Percentiles rank a stretch among this genome's conserved stretches.
Evolutionary conservation across 257 asterid species (phyloP).

Genomic region (Scutellaria baicalensis): DNA sequence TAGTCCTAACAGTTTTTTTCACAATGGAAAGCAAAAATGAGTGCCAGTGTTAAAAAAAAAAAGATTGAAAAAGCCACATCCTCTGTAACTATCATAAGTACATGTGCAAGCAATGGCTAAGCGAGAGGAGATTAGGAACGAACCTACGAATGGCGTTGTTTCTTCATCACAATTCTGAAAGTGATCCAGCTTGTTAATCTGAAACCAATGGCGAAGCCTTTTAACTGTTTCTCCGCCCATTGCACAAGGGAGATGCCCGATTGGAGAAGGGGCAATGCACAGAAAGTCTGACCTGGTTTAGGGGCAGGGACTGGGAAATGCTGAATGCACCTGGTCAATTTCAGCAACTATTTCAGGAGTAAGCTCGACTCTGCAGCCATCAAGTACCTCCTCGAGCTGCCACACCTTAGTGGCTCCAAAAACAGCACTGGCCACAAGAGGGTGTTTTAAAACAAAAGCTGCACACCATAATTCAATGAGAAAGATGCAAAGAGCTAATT

Average conservation of each 20-base stretch:
- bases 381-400: constrained; percentile 68
- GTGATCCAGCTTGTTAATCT: too few species aligned
- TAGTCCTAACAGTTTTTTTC: too few species aligned
- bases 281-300: constrained; percentile 6
- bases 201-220: not conserved
- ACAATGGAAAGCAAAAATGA: too few species aligned
- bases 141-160: too few species aligned
- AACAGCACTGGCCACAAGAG: constrained; percentile 67
- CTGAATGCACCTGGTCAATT: constrained; percentile 51
- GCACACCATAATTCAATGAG: constrained; percentile 14
- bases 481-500: not conserved
- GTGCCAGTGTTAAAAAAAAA: too few species aligned
- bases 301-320: constrained; percentile 71
- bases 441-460: constrained; percentile 79
- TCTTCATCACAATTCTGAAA: too few species aligned
- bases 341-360: constrained; percentile 50
- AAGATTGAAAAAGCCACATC: too few species aligned
- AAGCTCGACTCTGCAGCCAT: constrained; percentile 53
- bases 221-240: not conserved
- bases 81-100: too few species aligned
- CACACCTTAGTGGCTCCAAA: constrained; percentile 82
- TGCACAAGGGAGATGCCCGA: not conserved
- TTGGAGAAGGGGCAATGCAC: not conserved
- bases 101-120: too few species aligned
- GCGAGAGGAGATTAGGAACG: too few species aligned